Conservation (phyloP, 2,329 filamentous ascomycete species). For the Xylaria multiplex region DNA sequence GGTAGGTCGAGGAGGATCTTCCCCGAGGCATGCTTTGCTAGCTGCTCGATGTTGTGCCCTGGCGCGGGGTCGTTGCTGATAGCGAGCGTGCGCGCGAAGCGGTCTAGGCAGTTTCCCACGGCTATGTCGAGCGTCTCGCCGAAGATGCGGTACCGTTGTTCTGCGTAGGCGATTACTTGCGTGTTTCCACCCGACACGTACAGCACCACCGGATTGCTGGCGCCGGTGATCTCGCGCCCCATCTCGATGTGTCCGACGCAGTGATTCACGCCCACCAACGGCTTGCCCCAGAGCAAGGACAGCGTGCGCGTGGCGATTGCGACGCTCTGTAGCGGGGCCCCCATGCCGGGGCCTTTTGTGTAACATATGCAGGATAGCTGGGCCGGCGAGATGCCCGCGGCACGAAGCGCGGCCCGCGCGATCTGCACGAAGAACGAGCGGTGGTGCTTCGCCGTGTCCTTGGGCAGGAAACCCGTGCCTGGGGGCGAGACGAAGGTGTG, state of each 20-base stretch:
- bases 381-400: constrained; percentile 68
- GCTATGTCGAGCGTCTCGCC: constrained; percentile 97
- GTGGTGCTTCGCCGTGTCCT: constrained; percentile 95
- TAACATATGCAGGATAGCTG: constrained; percentile 95
- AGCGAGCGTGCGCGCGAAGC: constrained; percentile 88
- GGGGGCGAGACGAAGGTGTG: constrained; percentile 94
- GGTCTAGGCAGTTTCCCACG: constrained; percentile 95
- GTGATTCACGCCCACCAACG: constrained; percentile 96
- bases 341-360: constrained; percentile 96
- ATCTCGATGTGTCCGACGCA: constrained; percentile 99
- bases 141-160: constrained; percentile 95
- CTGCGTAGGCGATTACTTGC: constrained; percentile 96
- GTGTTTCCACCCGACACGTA: constrained; percentile 98
- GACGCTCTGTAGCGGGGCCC: constrained; percentile 86
- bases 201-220: constrained; percentile 89
- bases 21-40: constrained; percentile 75
- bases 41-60: constrained; percentile 96
- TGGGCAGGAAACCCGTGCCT: constrained; percentile 93
- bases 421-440: constrained; percentile 83
- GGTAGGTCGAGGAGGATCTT: constrained; percentile 82
- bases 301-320: constrained; percentile 87
- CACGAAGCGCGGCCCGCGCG: constrained; percentile 80
- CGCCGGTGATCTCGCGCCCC: constrained; percentile 91
- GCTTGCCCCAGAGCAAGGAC: constrained; percentile 83
- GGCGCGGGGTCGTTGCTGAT: constrained; percentile 97